Evolutionary conservation across 2,329 filamentous ascomycete species (phyloP), one percentile per base, ranked within the genome.

Genomic region (Cryphonectria nitschkei): DNA sequence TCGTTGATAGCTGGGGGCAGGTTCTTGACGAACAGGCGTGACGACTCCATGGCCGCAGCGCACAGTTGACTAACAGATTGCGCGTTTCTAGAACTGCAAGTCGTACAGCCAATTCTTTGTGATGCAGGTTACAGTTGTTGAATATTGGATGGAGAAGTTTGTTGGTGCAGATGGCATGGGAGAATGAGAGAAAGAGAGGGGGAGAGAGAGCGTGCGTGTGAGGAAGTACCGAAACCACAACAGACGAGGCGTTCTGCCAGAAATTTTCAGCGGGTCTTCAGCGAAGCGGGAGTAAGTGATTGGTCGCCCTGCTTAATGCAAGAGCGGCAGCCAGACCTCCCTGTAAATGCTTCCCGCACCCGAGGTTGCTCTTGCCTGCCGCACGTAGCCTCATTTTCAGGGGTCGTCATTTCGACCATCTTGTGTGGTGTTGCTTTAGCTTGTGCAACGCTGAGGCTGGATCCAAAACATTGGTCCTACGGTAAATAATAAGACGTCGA

Each of bases 1-100:
- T 97, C 94, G 16, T 90, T 91, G 77, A 97, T 92, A 69, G 89
- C 93, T 46, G 94, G 94, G 63, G 96, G 96, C 71, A 99, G 85
- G 73, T 95, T 86, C 88, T 92, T 87, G 88, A 98, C 84, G 84
- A 97, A 92, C 65, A 92, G 85, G 74, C 87, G 90, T 80, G 93
- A 96, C 81, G 86, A 86, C 80, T 86, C 85, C 74, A 73, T 81
- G 77, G 73, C 74, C 76, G 74, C 68, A 69, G 70, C 72, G 70
- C 64, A 50, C 72, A 74, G 56, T 29, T 56, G 60, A 29, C 22
- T 50, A 34, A 56, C n/a, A 50, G 19, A 68, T 3, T 11, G 22
- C 5, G 64, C 43, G 39, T 8, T 34, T 26, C 8, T 22, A n/a
- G 37, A 37, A 62, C 1, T 11, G n/a, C 6, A 26, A 52, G 37